Evolutionary conservation across 345 rosid genomes (phyloP), one percentile per base, ranked within the genome.

Genomic region (Eucalyptus urophylla): DNA sequence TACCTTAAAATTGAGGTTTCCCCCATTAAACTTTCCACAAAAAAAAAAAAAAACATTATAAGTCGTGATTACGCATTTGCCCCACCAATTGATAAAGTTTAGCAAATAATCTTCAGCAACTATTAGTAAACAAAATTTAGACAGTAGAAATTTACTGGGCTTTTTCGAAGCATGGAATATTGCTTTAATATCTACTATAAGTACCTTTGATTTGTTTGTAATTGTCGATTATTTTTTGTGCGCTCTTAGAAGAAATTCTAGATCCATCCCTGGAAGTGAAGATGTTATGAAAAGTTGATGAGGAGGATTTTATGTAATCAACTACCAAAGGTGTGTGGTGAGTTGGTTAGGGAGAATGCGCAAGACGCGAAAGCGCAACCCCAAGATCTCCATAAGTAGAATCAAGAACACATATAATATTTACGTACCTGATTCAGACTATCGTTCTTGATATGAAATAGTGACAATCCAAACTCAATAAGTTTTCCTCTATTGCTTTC

Each of bases 391-490:
- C 58, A 53, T 53, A 53, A 11, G 8, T 53, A 53, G 9, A 19
- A 19, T 53, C 11, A 53, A 53, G 5, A 53, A 19, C 58, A 21
- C 58, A 53, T 53, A 19, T 19, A 53, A 53, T 53, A 53, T 53
- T 21, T 53, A 53, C 0, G 11, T 53, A 19, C 25, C 0, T 21
- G 25, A 53, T 53, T 53, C 1, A 1, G 5, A 53, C 2, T 8
- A 53, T 53, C 25, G 0, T 53, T 53, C 58, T 21, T 53, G 58
- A 53, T 53, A 9, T 1, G 2, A 1, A 53, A 53, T 53, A 53
- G 25, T 21, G 11, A 53, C 1, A 0, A 21, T 53, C 25, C 58
- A 53, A 53, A 53, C 58, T 53, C 25, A 53, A 53, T 4, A 53
- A 53, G 2, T 53, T 53, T 53, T 21, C 58, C 24, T 53, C 58